A percentile compares a stretch with the other conserved stretches of the same genome.
These are phyloP conservation scores for Hsuehochloa calcarea DNA, from an alignment of 176 grass and related monocot species.

Conservation along the genomic window DNA sequence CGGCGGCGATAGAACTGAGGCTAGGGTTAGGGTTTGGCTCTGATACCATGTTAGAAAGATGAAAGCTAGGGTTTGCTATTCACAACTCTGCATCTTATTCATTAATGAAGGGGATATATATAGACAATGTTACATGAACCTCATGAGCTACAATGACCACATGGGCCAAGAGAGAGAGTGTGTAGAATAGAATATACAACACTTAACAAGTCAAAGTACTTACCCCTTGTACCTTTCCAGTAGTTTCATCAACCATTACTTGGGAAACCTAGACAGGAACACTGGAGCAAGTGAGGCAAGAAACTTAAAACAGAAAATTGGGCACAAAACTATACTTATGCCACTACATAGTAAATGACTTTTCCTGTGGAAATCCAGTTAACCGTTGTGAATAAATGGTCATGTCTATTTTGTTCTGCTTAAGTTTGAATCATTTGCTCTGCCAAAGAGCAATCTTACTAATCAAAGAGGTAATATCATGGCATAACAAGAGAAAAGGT, in stretches of 20 bases:
- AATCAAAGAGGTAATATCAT: conserved; percentile 15
- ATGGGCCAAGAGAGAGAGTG: too few species aligned
- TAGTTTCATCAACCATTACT: conserved; percentile 59
- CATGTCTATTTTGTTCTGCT: not conserved
- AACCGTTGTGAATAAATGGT: not conserved
- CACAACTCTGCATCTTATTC: too few species aligned
- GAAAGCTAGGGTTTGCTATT: too few species aligned
- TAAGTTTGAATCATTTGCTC: not conserved
- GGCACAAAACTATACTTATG: not conserved
- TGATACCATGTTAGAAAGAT: too few species aligned
- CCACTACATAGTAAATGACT: not conserved
- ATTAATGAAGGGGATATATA: too few species aligned
- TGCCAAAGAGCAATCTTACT: not conserved
- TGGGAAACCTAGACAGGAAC: conserved; percentile 69
- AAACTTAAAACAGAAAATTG: conserved; percentile 17
- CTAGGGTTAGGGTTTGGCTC: too few species aligned
- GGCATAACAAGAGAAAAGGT: conserved; percentile 33
- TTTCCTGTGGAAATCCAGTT: not conserved
- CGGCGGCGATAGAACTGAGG: too few species aligned
- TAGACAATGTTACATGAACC: too few species aligned
- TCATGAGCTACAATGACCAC: too few species aligned
- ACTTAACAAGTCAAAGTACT: too few species aligned
- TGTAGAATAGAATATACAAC: too few species aligned
- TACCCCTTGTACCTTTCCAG: conserved; percentile 69
- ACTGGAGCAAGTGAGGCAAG: conserved; percentile 44